phyloP scores from a whole-genome alignment of 805 yeast species.

The Saccharomycopsis babjevae region DNA sequence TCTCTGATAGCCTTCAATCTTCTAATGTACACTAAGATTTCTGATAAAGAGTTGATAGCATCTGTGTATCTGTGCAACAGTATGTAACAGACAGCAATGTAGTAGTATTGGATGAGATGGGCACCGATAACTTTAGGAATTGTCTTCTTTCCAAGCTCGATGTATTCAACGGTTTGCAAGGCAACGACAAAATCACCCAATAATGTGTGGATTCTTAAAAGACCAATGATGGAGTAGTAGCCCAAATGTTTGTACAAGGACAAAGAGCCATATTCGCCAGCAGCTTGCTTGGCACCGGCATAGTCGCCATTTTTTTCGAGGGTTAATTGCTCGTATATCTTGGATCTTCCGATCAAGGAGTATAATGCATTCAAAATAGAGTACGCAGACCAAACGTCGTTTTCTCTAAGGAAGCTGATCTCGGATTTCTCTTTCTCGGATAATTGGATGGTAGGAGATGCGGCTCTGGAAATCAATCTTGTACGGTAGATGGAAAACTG shows the following conservation, averaged over 20 bases:
- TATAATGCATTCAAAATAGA: slow-evolving; percentile 39
- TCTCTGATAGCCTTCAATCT: slow-evolving; percentile 32
- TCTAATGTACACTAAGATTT: slow-evolving; percentile 35
- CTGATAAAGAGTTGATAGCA: slow-evolving; percentile 39
- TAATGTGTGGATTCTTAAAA: slow-evolving; percentile 38
- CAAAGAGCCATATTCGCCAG: slow-evolving; percentile 35
- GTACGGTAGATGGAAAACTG: slow-evolving; percentile 34
- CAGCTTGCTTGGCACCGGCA: slow-evolving; percentile 16
- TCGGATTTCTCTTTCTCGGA: slow-evolving; percentile 25
- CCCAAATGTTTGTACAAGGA: slow-evolving; percentile 38
- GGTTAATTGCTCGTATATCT: slow-evolving; percentile 31
- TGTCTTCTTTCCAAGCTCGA: slow-evolving; percentile 34
- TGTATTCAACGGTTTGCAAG: slow-evolving; percentile 37
- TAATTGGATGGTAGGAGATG: slow-evolving; percentile 14
- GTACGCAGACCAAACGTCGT: slow-evolving; percentile 38
- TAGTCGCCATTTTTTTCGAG: slow-evolving; percentile 22
- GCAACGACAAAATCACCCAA: slow-evolving; percentile 42
- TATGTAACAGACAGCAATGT: slow-evolving; percentile 40
- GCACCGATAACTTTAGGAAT: slow-evolving; percentile 39
- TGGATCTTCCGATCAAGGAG: slow-evolving; percentile 33
- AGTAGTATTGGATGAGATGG: slow-evolving; percentile 41
- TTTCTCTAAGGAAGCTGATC: slow-evolving; percentile 29
- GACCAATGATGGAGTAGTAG: slow-evolving; percentile 38
- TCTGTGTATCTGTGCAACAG: slow-evolving; percentile 42
- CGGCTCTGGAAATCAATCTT: slow-evolving; percentile 26